Evolutionary conservation across 1,284 basidiomycete genomes (phyloP).

Genomic region (Cryptococcus sp.): DNA sequence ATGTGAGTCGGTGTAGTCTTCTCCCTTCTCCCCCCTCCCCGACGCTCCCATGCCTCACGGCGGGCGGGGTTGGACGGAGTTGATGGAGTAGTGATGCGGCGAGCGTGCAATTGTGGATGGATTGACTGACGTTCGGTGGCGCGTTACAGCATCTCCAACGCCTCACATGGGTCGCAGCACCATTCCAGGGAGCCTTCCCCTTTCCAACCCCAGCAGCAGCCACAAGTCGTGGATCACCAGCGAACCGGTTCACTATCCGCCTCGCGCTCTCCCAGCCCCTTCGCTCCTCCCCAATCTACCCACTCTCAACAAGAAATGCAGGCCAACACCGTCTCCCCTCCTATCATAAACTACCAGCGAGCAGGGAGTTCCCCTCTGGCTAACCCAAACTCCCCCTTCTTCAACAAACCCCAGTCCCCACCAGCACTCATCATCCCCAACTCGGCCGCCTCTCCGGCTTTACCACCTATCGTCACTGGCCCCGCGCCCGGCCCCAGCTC

Average conservation of each 20-base stretch:
- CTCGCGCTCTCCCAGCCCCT: constrained; percentile 29
- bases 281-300: constrained; percentile 10
- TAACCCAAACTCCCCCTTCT: constrained; percentile 32
- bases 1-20: constrained; percentile 30
- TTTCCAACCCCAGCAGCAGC: constrained; percentile 8
- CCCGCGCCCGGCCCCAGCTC: constrained; percentile 2
- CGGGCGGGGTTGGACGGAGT: too few species aligned
- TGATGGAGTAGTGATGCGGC: too few species aligned
- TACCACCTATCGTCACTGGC: constrained; percentile 37
- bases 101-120: too few species aligned
- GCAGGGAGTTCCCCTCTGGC: constrained; percentile 15
- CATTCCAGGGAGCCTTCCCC: constrained; percentile 11
- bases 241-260: constrained; percentile 19
- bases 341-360: constrained; percentile 15
- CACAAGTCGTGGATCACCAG: constrained; percentile 4
- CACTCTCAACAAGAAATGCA: constrained; percentile 7
- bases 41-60: too few species aligned
- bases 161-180: constrained; percentile 21
- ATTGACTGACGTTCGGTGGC: too few species aligned
- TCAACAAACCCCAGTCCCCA: constrained; percentile 48
- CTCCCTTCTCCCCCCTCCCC: too few species aligned
- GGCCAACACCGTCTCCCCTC: constrained; percentile 21
- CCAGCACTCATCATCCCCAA: constrained; percentile 48
- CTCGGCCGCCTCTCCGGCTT: constrained; percentile 30
- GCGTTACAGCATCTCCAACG: constrained; percentile 26